Conservation (phyloP, 2,329 filamentous ascomycete genomes). For the Chaetomium sp. region DNA sequence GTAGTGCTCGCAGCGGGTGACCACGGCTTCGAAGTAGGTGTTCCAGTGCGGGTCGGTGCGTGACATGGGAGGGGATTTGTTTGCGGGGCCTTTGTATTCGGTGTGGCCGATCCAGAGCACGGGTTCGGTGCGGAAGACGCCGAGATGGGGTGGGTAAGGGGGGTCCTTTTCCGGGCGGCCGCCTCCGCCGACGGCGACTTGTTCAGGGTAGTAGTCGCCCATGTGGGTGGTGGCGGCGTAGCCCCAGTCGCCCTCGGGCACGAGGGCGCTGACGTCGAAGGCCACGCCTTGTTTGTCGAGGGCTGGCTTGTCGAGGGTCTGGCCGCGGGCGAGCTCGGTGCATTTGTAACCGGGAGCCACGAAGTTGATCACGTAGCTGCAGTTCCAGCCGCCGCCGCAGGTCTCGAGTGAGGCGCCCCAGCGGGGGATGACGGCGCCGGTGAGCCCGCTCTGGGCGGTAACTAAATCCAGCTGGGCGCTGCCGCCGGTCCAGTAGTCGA, state of each 20-base stretch:
- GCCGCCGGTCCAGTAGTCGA: slow-evolving; percentile 27
- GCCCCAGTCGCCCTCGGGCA: slow-evolving; percentile 29
- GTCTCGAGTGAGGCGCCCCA: slow-evolving; percentile 30
- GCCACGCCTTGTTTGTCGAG: slow-evolving; percentile 25
- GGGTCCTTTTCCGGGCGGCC: slow-evolving; percentile 27
- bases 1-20: slow-evolving; percentile 35
- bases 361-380: slow-evolving; percentile 33
- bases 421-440: slow-evolving; percentile 21
- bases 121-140: slow-evolving; percentile 34
- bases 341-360: slow-evolving; percentile 36
- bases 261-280: slow-evolving; percentile 28
- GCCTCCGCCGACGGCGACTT: slow-evolving; percentile 26
- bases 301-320: slow-evolving; percentile 22
- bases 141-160: slow-evolving; percentile 29
- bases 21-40: slow-evolving; percentile 29
- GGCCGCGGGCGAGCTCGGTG: slow-evolving; percentile 28
- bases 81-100: slow-evolving; percentile 19
- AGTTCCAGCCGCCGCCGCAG: slow-evolving; percentile 35
- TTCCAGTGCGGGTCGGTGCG: slow-evolving; percentile 25
- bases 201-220: slow-evolving; percentile 30
- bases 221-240: slow-evolving; percentile 29
- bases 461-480: slow-evolving; percentile 19
- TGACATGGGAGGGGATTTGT: slow-evolving; percentile 17
- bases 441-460: slow-evolving; percentile 18
- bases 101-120: slow-evolving; percentile 35